Base-by-base conservation (phyloP, 2,329 filamentous ascomycete genomes). In the Trichoderma pleuroti region DNA sequence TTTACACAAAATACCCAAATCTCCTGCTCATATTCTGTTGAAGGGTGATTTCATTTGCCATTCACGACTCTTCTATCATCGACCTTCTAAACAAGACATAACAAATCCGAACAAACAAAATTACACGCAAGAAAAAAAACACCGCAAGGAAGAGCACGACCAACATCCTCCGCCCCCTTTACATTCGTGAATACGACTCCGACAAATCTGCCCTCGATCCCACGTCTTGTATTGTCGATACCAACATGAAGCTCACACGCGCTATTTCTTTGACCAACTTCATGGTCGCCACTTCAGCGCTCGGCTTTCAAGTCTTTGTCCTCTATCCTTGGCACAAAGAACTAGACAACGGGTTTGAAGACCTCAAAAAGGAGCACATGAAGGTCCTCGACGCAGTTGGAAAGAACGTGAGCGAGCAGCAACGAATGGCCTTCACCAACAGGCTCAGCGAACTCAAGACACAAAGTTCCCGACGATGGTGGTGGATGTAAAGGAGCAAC, bases 261-360 rank as follows among this genome's bases (percentile, higher is more conserved):
- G 64, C 34, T 34, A 67, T 67, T 32, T 67, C 64, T 24, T 34
- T 67, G 52, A 67, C 64, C 64, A 67, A 67, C 34, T 67, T 67
- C 18, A 67, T 67, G 64, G 64, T 67, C 64, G 64, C 64, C 18
- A 57, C 24, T 32, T 67, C 64, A 24, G 64, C 64, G 7, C 64
- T 67, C 24, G 64, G 64, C 52, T 67, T 67, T n/a, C 64, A 67
- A 39, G 64, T 67, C n/a, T 67, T 67, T 46, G 64, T 67, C 12
- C 34, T 67, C 5, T 67, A 67, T 12, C 64, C 64, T 18, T 67
- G 64, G 64, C 64, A 67, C 26, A 67, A 67, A 5, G 64, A 67
- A 32, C 24, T 67, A 3, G 64, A 67, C 52, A 49, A 56, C n/a
- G 64, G 64, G 9, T 67, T 67, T 32, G 64, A 67, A 24, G 64